Conservation (phyloP, 176 grass and related monocot genomes). For the Dendrocalamus sinicus region DNA sequence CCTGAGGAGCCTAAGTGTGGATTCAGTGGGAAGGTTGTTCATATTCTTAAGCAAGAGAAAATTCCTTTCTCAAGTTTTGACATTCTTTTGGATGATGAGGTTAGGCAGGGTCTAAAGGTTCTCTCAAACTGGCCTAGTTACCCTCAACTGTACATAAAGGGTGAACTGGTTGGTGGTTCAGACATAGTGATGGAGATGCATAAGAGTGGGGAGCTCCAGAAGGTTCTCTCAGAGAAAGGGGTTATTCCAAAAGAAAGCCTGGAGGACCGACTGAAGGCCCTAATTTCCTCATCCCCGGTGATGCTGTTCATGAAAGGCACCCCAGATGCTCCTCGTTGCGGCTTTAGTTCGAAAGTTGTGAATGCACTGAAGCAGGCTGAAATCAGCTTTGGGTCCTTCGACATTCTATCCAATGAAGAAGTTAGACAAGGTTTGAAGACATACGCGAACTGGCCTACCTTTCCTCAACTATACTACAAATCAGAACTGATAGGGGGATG, state of each 20-base stretch:
- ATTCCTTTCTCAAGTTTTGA: slow-evolving; percentile 89
- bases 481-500: slow-evolving; percentile 91
- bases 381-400: slow-evolving; percentile 77
- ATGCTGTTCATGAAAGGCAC: slow-evolving; percentile 99
- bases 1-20: slow-evolving; percentile 94
- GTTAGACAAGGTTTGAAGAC: slow-evolving; percentile 89
- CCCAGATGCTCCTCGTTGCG: slow-evolving; percentile 77
- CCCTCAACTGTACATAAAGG: slow-evolving; percentile 91
- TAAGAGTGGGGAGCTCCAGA: slow-evolving; percentile 90
- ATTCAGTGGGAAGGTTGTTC: slow-evolving; percentile 84
- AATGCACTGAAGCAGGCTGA: slow-evolving; percentile 74
- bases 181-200: slow-evolving; percentile 95
- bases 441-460: slow-evolving; percentile 95
- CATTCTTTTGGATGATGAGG: slow-evolving; percentile 79
- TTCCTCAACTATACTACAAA: slow-evolving; percentile 95
- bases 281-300: slow-evolving; percentile 62
- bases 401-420: slow-evolving; percentile 83
- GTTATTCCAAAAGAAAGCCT: slow-evolving; percentile 52
- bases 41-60: slow-evolving; percentile 92
- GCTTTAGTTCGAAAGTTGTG: slow-evolving; percentile 93
- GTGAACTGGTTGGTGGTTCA: slow-evolving; percentile 92
- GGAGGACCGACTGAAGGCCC: slow-evolving; percentile 60
- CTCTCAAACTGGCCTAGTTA: slow-evolving; percentile 94
- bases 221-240: slow-evolving; percentile 70
- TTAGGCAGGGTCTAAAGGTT: slow-evolving; percentile 82